These are phyloP conservation scores for Scenedesmus sp. DNA, from an alignment of 163 green algal species.

Conservation along the genomic window DNA sequence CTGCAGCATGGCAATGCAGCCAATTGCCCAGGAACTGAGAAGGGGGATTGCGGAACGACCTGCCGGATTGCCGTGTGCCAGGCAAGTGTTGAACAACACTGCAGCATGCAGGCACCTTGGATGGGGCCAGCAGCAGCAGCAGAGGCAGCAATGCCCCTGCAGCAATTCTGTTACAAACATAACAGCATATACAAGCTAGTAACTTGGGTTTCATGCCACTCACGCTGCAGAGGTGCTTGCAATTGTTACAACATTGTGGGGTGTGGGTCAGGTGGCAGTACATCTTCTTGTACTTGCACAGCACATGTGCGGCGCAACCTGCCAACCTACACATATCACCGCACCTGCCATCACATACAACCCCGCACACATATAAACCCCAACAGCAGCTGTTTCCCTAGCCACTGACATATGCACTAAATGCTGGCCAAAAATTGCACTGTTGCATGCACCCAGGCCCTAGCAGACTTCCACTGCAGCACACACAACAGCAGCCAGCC, in stretches of 20 bases:
- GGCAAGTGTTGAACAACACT: not conserved
- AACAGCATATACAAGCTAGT: not conserved
- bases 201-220: not conserved
- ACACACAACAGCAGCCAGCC: slow-evolving; percentile 13
- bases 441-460: not conserved
- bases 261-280: not conserved
- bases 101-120: not conserved
- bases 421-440: not conserved
- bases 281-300: not conserved
- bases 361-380: too few relatives aligned
- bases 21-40: not conserved
- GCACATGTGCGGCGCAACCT: not conserved
- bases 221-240: not conserved
- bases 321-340: too few relatives aligned
- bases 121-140: not conserved
- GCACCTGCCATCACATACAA: too few relatives aligned
- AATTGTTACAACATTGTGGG: too few relatives aligned
- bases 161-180: not conserved
- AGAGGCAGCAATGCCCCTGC: not conserved
- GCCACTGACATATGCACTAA: too few relatives aligned
- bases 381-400: too few relatives aligned
- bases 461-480: not conserved
- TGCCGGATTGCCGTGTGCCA: not conserved
- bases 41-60: not conserved
- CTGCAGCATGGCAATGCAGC: not conserved